Evolutionary conservation across 257 asterid species (phyloP), one percentile per base, ranked within the genome.

Genomic region (Scutellaria baicalensis): DNA sequence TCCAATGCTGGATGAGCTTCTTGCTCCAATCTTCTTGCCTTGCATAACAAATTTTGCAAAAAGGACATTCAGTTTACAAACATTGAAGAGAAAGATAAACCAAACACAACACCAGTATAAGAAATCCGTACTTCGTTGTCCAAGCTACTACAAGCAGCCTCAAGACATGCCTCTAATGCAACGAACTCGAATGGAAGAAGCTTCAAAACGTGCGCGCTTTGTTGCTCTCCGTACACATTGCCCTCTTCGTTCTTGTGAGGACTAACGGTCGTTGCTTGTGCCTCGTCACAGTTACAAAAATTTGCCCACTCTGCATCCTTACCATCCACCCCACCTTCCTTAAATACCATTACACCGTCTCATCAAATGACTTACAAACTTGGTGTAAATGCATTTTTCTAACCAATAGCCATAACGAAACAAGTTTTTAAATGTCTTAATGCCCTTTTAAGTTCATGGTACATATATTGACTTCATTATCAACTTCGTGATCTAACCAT

Each of bases 161-260:
- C 93, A 17, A 93, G 95, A 63, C 96, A 90, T 0, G 97, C 91
- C 83, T 93, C 98, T 68, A 90, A 69, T 1, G 96, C 97, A 59
- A 90, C 97, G 58, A 92, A 92, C 48, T 92, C 98, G 64, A 92
- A 88, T 0, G 98, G 98, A 45, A 90, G 96, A 60, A 83, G 83
- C 88, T 88, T 90, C 10, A 79, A 83, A 6, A 84, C 86, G 18
- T 80, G 86, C 16, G 76, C 76, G 4, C 33, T 27, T 40, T 75
- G 85, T 43, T 74, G 87, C 48, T 79, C 82, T 61, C 67, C 67
- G 17, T 79, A 84, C 0, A 55, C 54, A 40, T 77, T 80, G 31
- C 71, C 78, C 20, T 73, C 83, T 55, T 77, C 87, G 0, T 81
- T 75, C 20, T 78, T 79, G 13, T 20, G 66, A 43, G 88, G 76